A percentile compares a stretch with the other conserved stretches of the same genome.
Evolutionary conservation across 306 rosid species (phyloP).

Genomic region (Prunus dulcis): DNA sequence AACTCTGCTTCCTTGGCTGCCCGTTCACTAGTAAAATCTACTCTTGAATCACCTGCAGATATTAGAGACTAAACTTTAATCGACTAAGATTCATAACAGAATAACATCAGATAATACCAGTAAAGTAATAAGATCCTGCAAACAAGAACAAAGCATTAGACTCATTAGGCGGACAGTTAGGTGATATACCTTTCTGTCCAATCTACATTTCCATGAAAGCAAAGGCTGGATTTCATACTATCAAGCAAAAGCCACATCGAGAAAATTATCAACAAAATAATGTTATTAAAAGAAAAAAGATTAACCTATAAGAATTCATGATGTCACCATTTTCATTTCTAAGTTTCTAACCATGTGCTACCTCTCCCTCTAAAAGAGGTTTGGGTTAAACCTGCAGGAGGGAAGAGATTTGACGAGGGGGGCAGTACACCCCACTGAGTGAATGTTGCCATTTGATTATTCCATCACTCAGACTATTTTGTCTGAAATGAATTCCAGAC

Average conservation of each 20-base stretch:
- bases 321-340: slow-evolving; percentile 1
- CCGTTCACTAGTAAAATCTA: slow-evolving; percentile 59
- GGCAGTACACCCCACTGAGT: background rate
- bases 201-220: background rate
- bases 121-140: slow-evolving; percentile 4
- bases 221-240: background rate
- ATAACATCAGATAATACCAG: background rate
- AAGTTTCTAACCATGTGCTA: no score
- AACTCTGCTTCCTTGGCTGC: slow-evolving; percentile 65
- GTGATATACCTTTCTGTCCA: slow-evolving; percentile 12
- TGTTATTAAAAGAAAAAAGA: no score
- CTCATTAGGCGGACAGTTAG: slow-evolving; percentile 14
- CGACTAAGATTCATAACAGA: slow-evolving; percentile 1
- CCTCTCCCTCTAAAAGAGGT: background rate
- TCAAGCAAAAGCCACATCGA: background rate
- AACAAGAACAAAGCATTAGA: slow-evolving; percentile 3
- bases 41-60: slow-evolving; percentile 73
- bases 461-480: background rate
- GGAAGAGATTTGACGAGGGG: no score
- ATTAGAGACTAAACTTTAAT: slow-evolving; percentile 20
- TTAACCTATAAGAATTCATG: background rate
- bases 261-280: background rate
- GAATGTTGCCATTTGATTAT: background rate
- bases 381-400: no score
- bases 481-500: background rate